phyloP scores from a whole-genome alignment of 768 basidiomycete genomes.

The Boletus subcaerulescens region DNA sequence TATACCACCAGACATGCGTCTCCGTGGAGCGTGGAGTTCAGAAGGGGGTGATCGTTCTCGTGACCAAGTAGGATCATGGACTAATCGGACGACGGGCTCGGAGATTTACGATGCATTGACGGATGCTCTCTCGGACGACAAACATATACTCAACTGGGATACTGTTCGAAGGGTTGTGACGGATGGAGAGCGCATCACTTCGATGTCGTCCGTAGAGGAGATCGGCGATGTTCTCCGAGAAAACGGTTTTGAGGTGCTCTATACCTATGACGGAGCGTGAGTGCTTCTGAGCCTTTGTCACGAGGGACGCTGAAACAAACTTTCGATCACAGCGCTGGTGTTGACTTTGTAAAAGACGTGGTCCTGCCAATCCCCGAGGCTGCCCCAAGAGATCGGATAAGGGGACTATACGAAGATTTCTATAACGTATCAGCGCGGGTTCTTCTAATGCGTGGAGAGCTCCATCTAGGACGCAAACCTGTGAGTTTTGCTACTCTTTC shows the following conservation, averaged over 20 bases:
- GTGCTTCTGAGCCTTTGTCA: conserved; percentile 12
- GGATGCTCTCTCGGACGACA: conserved; percentile 3
- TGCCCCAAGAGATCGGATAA: conserved; percentile 31
- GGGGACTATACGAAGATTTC: conserved; percentile 41
- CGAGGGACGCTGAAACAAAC: neutral
- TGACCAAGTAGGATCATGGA: conserved; percentile 22
- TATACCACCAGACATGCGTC: conserved; percentile 31
- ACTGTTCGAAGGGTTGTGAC: conserved; percentile 19
- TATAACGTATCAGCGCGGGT: conserved; percentile 33
- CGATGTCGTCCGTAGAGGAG: conserved; percentile 24
- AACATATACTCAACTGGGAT: conserved; percentile 26
- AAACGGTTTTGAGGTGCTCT: conserved; percentile 41
- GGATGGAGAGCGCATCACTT: conserved; percentile 19
- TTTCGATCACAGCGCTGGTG: conserved; percentile 30
- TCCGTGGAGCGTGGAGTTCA: conserved; percentile 30
- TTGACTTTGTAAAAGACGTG: conserved; percentile 40
- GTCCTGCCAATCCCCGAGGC: conserved; percentile 34
- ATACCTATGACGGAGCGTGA: conserved; percentile 41
- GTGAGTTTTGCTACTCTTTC: conserved; percentile 17
- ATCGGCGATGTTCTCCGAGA: conserved; percentile 33
- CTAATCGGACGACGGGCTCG: conserved; percentile 9
- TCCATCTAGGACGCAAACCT: conserved; percentile 38
- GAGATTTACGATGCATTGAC: conserved; percentile 19
- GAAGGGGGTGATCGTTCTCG: conserved; percentile 12
- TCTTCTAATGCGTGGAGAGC: conserved; percentile 39